phyloP scores from a whole-genome alignment of 148 eudicot genomes.

The Camellia granthamiana region DNA sequence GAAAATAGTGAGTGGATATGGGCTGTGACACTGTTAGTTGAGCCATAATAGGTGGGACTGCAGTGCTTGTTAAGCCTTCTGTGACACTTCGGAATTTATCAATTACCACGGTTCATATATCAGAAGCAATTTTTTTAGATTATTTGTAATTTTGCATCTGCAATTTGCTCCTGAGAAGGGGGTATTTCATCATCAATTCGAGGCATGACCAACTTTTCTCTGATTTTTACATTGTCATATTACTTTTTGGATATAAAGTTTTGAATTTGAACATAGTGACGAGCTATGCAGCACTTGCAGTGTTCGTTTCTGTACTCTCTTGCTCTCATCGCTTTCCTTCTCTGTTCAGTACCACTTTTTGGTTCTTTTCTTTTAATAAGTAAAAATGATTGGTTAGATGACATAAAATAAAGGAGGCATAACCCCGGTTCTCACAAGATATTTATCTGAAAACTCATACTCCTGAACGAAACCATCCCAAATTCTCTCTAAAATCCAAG shows the following conservation, averaged over 20 bases:
- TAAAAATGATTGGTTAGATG: not conserved
- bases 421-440: not conserved
- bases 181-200: not conserved
- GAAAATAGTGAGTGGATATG: not conserved
- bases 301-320: not conserved
- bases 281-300: not conserved
- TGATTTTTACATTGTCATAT: not conserved
- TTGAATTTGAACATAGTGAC: not conserved
- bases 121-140: not conserved
- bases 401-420: not conserved
- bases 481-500: not conserved
- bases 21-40: not conserved
- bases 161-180: not conserved
- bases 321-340: not conserved
- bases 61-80: not conserved
- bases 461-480: slow-evolving; percentile 7
- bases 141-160: not conserved
- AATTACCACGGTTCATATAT: not conserved
- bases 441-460: slow-evolving; percentile 1
- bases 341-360: not conserved
- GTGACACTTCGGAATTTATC: not conserved
- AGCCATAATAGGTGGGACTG: not conserved
- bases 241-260: slow-evolving; percentile 1
- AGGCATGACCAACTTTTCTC: slow-evolving; percentile 4
- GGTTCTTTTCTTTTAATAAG: not conserved